These are phyloP conservation scores for Tagetes erecta DNA, from an alignment of 129 eudicot genomes.

Conservation along the genomic window DNA sequence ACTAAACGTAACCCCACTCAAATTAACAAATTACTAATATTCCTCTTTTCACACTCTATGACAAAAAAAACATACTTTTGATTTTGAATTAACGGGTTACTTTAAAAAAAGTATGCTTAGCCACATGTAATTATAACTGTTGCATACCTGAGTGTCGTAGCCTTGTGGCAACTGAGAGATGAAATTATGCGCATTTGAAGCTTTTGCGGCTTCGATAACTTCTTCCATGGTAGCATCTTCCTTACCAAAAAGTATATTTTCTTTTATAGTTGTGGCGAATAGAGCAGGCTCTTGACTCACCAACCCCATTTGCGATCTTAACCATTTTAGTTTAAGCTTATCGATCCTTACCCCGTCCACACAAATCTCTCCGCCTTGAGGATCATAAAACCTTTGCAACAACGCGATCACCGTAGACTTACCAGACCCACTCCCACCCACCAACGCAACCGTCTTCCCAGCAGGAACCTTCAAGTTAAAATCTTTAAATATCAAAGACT, in stretches of 20 bases:
- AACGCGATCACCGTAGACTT: slow-evolving; percentile 77
- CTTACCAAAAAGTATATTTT: slow-evolving; percentile 92
- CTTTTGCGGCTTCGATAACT: slow-evolving; percentile 82
- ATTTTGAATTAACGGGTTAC: no score
- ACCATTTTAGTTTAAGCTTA: slow-evolving; percentile 82
- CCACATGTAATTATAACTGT: no score
- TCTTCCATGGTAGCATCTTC: slow-evolving; percentile 85
- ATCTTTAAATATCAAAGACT: slow-evolving; percentile 46
- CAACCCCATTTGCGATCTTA: slow-evolving; percentile 91
- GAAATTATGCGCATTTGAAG: slow-evolving; percentile 93
- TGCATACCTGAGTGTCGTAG: slow-evolving; percentile 80
- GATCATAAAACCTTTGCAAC: slow-evolving; percentile 84
- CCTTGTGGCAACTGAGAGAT: slow-evolving; percentile 77
- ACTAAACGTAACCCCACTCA: no score
- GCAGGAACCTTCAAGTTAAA: slow-evolving; percentile 62
- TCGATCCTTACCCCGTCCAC: slow-evolving; percentile 71
- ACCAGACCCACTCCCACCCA: slow-evolving; percentile 89
- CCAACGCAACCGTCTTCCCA: slow-evolving; percentile 69
- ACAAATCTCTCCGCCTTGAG: slow-evolving; percentile 62
- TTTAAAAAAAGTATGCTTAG: no score
- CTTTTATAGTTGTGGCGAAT: slow-evolving; percentile 84
- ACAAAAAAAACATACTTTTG: no score
- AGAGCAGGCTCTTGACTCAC: slow-evolving; percentile 98
- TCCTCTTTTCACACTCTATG: no score
- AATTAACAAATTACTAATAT: no score